phyloP scores from a whole-genome alignment of 345 rosid species.

The Moricandia moricandioides region DNA sequence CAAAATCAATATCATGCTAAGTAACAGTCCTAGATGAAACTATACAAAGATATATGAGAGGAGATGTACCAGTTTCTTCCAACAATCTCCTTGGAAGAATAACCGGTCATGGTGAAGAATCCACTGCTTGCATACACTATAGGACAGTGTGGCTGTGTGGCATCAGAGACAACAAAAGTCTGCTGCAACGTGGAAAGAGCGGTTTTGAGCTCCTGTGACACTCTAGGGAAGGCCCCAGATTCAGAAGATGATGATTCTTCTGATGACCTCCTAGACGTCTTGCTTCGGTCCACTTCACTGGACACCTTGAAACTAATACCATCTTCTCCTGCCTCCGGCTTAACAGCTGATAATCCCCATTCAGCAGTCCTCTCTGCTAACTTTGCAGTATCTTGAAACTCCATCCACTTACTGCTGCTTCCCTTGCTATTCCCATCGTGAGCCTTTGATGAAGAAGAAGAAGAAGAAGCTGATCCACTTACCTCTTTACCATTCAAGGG shows the following conservation, averaged over 20 bases:
- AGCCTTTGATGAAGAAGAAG: conserved; percentile 30
- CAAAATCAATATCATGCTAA: neutral
- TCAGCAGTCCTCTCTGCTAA: conserved; percentile 75
- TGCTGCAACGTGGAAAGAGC: conserved; percentile 89
- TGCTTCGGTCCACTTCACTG: conserved; percentile 47
- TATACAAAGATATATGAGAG: conserved; percentile 1
- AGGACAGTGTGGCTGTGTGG: conserved; percentile 84
- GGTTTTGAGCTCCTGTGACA: conserved; percentile 79
- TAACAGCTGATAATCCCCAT: conserved; percentile 73
- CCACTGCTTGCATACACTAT: conserved; percentile 94
- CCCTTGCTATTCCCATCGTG: conserved; percentile 4
- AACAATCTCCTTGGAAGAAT: conserved; percentile 70
- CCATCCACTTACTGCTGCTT: conserved; percentile 65
- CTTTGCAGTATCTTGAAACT: conserved; percentile 53
- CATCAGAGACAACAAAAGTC: conserved; percentile 94
- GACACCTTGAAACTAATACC: conserved; percentile 48
- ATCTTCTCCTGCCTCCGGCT: conserved; percentile 47
- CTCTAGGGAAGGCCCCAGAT: conserved; percentile 58
- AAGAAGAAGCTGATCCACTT: conserved; percentile 12
- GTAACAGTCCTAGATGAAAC: neutral
- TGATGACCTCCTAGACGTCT: conserved; percentile 58
- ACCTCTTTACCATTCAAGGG: conserved; percentile 30
- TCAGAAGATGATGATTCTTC: conserved; percentile 56
- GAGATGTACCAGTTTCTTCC: conserved; percentile 82
- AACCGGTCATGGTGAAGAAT: conserved; percentile 91